Evolutionary conservation across 2,329 filamentous ascomycete genomes (phyloP), one percentile per base, ranked within the genome.

Genomic region (Ophiostoma montium): DNA sequence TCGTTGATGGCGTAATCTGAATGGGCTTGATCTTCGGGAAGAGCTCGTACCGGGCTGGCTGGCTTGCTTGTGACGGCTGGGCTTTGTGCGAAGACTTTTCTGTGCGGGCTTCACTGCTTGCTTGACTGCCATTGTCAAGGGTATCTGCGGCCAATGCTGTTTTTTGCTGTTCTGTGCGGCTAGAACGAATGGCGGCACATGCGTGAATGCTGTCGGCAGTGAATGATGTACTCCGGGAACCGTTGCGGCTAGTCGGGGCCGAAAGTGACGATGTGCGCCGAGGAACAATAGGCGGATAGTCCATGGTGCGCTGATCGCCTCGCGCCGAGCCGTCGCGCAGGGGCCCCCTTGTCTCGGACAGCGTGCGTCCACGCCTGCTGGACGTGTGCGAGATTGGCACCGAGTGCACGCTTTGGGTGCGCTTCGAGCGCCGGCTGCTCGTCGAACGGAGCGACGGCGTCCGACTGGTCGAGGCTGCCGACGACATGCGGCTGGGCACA

Each of bases 261-360:
- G 78, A 82, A 8, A 81, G 64, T 13, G 78, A 82, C 2, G 78
- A 80, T 36, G 71, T 71, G 39, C 78, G 70, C 32, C 65, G 60
- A 1, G 78, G 78, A 31, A 81, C 70, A 8, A 65, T 63, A 10
- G 77, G 78, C 10, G 78, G 73, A 50, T 70, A 78, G 59, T 81
- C 78, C 49, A 79, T 75, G 0, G 76, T 80, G 23, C 74, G 68
- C 55, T 72, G 68, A 49, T 76, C 71, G 2, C 63, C 64, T 1
- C 59, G 59, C 19, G 60, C 58, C 30, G 67, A 69, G 12, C 67
- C 65, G 52, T 52, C 47, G 4, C 30, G 58, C 21, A 59, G 57
- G 30, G 67, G 69, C 11, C 66, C 64, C 52, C 75, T 70, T 1
- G 71, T 71, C 52, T 70, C 67, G 1, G 74, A 75, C 43, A 65